Conservation (phyloP, 345 rosid genomes). For the Theobroma cacao region DNA sequence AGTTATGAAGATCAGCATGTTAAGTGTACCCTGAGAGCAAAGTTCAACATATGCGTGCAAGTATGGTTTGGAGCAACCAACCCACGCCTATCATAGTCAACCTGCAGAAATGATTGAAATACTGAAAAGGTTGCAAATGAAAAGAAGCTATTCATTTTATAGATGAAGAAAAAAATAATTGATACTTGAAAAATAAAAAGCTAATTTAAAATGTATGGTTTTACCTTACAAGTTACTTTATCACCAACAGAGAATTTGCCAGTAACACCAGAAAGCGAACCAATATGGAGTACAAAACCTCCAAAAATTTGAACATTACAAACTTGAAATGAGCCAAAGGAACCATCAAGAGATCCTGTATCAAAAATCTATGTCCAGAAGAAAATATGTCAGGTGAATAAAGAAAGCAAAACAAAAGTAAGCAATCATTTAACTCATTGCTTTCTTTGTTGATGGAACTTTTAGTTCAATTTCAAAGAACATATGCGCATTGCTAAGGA, state of each 20-base stretch:
- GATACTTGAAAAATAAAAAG: constrained; percentile 4
- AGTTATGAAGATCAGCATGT: not conserved
- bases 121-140: not conserved
- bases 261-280: constrained; percentile 43
- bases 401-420: not conserved
- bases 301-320: constrained; percentile 85
- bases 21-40: constrained; percentile 64
- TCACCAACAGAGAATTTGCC: constrained; percentile 62
- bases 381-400: not conserved
- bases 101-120: constrained; percentile 35
- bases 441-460: not conserved
- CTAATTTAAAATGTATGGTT: not conserved
- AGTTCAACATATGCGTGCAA: constrained; percentile 96
- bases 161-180: not conserved
- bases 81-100: constrained; percentile 86
- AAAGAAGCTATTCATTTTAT: not conserved
- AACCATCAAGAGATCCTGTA: constrained; percentile 69
- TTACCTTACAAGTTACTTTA: constrained; percentile 81
- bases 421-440: not conserved
- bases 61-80: constrained; percentile 97
- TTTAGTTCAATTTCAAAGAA: not conserved
- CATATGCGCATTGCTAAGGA: not conserved
- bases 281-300: constrained; percentile 91
- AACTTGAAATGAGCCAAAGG: constrained; percentile 71
- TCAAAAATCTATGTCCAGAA: constrained; percentile 50